Evolutionary conservation across 1,284 basidiomycete species (phyloP).

Genomic region (Ustanciosporium gigantosporum): DNA sequence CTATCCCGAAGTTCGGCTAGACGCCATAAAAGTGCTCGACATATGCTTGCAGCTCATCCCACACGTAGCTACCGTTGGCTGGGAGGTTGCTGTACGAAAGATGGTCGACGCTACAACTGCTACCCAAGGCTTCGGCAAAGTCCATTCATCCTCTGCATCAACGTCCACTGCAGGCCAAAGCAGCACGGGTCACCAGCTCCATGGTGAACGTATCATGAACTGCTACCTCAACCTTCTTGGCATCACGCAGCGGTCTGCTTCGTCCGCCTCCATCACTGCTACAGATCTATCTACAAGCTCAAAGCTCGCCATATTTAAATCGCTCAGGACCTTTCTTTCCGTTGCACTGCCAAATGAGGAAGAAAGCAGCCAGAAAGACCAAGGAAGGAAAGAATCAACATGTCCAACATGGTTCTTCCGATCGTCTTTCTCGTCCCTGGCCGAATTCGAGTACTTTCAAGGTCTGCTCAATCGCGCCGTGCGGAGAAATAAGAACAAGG

Average conservation of each 20-base stretch:
- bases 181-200: conserved; percentile 17
- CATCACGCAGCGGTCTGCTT: conserved; percentile 26
- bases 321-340: conserved; percentile 16
- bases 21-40: conserved; percentile 81
- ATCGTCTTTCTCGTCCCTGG: conserved; percentile 31
- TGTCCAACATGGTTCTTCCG: conserved; percentile 54
- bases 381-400: neutral
- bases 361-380: neutral
- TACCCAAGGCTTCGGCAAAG: no score
- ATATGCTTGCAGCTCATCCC: conserved; percentile 77
- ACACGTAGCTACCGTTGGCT: conserved; percentile 56
- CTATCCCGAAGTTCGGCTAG: conserved; percentile 88
- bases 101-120: conserved; percentile 1
- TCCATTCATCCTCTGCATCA: neutral
- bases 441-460: conserved; percentile 47
- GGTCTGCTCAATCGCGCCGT: conserved; percentile 15
- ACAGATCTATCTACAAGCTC: conserved; percentile 19
- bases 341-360: conserved; percentile 8
- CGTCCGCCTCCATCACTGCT: conserved; percentile 22
- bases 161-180: conserved; percentile 10
- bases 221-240: conserved; percentile 52
- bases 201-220: conserved; percentile 47
- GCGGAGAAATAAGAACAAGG: neutral
- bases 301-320: conserved; percentile 34
- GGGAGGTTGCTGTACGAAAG: conserved; percentile 32